A percentile compares a stretch with the other conserved stretches of the same genome.
These are phyloP conservation scores for Tolypocladium guangdongense DNA, from an alignment of 2,329 filamentous ascomycete genomes.

Conservation along the genomic window DNA sequence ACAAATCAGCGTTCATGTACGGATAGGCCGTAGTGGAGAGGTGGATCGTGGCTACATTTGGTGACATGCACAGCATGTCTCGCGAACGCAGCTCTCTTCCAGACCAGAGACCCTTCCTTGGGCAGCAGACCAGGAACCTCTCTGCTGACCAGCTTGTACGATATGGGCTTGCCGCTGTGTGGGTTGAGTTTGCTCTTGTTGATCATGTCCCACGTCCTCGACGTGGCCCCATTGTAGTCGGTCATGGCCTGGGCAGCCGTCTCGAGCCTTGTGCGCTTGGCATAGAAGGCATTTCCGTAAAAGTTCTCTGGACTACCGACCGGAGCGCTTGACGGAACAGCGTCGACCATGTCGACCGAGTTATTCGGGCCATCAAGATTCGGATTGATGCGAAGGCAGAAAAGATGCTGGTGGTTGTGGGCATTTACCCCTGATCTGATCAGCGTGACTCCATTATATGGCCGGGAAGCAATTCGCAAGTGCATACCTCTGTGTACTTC, in stretches of 20 bases:
- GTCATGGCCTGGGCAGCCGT: conserved; percentile 59
- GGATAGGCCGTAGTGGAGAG: neutral
- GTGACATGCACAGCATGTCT: conserved; percentile 83
- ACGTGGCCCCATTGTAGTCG: conserved; percentile 71
- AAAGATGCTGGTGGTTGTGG: conserved; percentile 92
- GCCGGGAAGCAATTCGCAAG: neutral
- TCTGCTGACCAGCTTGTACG: conserved; percentile 82
- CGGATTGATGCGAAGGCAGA: conserved; percentile 79
- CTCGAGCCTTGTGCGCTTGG: conserved; percentile 68
- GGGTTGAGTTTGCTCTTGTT: conserved; percentile 79
- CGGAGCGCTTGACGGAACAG: conserved; percentile 56
- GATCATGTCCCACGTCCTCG: conserved; percentile 80
- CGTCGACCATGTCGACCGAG: conserved; percentile 76
- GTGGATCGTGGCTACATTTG: conserved; percentile 39
- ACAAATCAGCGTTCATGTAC: neutral
- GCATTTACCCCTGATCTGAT: conserved; percentile 58
- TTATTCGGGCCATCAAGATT: conserved; percentile 81
- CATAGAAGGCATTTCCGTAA: conserved; percentile 86
- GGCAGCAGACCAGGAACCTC: conserved; percentile 72
- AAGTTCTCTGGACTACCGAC: conserved; percentile 74
- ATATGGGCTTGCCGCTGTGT: conserved; percentile 72
- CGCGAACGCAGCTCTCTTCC: conserved; percentile 83
- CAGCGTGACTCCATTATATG: neutral
- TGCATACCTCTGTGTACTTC: neutral
- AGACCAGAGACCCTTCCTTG: conserved; percentile 71